Evolutionary conservation across 169 alveolate genomes (phyloP).

Genomic region (Eimeria sp.): DNA sequence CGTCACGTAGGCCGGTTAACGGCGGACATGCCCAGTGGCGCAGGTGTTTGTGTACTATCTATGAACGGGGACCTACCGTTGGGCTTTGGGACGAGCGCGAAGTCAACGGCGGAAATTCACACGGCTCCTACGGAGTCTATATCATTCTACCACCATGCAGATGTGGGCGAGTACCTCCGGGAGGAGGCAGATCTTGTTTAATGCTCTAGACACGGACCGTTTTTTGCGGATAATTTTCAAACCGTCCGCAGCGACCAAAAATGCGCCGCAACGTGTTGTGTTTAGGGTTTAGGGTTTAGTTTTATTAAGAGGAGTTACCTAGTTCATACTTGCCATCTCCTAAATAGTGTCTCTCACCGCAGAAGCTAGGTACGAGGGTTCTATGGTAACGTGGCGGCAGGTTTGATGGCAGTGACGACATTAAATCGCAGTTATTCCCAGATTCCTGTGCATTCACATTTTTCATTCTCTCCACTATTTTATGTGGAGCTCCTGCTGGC

Average conservation of each 20-base stretch:
- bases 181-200: slow-evolving; percentile 93
- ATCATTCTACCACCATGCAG: slow-evolving; percentile 92
- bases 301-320: not conserved
- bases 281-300: no score
- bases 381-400: not conserved
- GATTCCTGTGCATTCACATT: not conserved
- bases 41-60: slow-evolving; percentile 83
- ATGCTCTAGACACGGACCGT: no score
- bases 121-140: slow-evolving; percentile 92
- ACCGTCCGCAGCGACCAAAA: not conserved
- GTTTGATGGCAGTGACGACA: not conserved
- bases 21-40: slow-evolving; percentile 83
- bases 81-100: slow-evolving; percentile 97
- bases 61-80: slow-evolving; percentile 85
- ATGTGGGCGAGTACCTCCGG: slow-evolving; percentile 97
- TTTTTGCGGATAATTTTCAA: not conserved
- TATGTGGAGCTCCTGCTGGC: not conserved
- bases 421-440: not conserved
- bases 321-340: not conserved
- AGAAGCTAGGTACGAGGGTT: not conserved
- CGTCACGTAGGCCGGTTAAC: slow-evolving; percentile 93
- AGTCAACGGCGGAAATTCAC: slow-evolving; percentile 93
- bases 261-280: not conserved
- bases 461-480: not conserved
- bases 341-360: not conserved